Evolutionary conservation across 2,329 filamentous ascomycete genomes (phyloP), one percentile per base, ranked within the genome.

Genomic region (Fusarium goolgardi): DNA sequence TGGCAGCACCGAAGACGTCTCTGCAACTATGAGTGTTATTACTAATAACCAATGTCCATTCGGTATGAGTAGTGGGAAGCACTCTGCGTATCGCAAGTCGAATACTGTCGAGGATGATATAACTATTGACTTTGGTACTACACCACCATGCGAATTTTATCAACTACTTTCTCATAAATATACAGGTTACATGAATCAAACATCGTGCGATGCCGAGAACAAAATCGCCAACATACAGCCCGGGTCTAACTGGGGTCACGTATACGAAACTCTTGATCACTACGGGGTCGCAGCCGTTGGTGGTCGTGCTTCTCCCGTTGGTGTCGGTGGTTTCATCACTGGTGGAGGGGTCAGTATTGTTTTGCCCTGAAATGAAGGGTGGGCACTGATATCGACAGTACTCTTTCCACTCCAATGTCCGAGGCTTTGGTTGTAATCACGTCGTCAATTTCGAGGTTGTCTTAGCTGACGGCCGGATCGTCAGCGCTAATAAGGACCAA

Each of bases 121-220:
- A 15, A 46, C 43, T 12, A 15, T 46, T 16, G 43, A 46, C 10
- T 46, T 46, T 11, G n/a, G 43, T 31, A 31, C 2, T 2, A 16
- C 20, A 39, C 6, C n/a, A 12, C 20, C 4, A 13, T 16, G 13
- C 2, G 3, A 8, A 2, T 16, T 3, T 11, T n/a, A 31, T 15
- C 3, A 4, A 4, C 2, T 11, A 4, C 0, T 20, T 11, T 1
- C n/a, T 8, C n/a, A 29, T 16, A 8, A 31, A 18, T 12, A 0
- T 11, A 31, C 15, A 46, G 43, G 43, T 3, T 21, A 46, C 13
- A 31, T 46, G 27, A 46, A 46, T 1, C 43, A 20, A 2, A 46
- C 43, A 3, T 10, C 13, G 5, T 46, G 21, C 6, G 43, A 46
- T 12, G 2, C 27, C 6, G 7, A 16, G n/a, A 31, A 3, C 2